Conservation (phyloP, 495 filamentous ascomycete species). For the Niebla homalea region DNA sequence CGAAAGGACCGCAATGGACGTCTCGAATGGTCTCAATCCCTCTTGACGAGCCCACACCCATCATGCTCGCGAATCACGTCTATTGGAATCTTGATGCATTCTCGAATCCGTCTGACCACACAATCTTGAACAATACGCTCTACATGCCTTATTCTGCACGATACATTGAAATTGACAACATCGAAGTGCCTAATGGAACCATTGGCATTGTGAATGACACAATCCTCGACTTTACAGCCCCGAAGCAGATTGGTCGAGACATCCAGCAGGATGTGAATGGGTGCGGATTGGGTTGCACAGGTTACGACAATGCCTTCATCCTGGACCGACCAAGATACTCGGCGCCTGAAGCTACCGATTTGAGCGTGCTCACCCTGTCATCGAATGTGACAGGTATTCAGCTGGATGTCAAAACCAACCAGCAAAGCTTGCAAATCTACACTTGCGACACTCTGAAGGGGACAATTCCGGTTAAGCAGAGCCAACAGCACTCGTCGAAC, state of each 20-base stretch:
- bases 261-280: slow-evolving; percentile 46
- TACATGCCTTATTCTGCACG: slow-evolving; percentile 58
- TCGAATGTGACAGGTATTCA: slow-evolving; percentile 52
- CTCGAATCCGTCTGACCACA: slow-evolving; percentile 43
- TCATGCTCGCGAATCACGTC: slow-evolving; percentile 70
- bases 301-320: slow-evolving; percentile 65
- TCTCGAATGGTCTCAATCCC: slow-evolving; percentile 47
- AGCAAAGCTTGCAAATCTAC: slow-evolving; percentile 69
- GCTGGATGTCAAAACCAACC: slow-evolving; percentile 60
- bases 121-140: slow-evolving; percentile 58
- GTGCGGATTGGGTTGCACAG: slow-evolving; percentile 61
- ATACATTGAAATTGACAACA: slow-evolving; percentile 58
- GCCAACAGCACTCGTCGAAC: slow-evolving; percentile 35
- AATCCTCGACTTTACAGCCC: slow-evolving; percentile 63
- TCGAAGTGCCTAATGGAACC: slow-evolving; percentile 65
- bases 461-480: slow-evolving; percentile 38
- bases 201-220: slow-evolving; percentile 49
- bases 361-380: slow-evolving; percentile 46
- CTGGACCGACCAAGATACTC: slow-evolving; percentile 53
- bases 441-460: slow-evolving; percentile 60
- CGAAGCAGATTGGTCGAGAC: slow-evolving; percentile 61
- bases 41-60: slow-evolving; percentile 64
- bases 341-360: slow-evolving; percentile 41
- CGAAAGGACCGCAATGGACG: slow-evolving; percentile 33
- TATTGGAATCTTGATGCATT: slow-evolving; percentile 90